phyloP scores from a whole-genome alignment of 306 rosid genomes.

The Dryas octopetala region DNA sequence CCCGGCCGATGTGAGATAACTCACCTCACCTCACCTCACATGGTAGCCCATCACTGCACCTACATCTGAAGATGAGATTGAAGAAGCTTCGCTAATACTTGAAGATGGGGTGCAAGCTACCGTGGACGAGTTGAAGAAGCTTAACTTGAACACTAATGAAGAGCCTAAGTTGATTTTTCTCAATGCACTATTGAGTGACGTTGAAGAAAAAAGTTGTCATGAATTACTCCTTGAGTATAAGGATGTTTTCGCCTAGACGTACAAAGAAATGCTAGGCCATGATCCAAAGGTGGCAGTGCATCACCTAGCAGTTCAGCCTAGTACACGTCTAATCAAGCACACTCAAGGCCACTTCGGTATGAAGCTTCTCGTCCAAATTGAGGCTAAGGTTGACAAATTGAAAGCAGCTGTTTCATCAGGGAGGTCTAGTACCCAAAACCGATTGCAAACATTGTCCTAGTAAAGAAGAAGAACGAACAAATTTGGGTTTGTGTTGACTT shows the following conservation, averaged over 20 bases:
- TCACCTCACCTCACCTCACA: no score
- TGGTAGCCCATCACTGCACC: no score
- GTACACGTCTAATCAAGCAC: not conserved
- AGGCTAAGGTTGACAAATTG: not conserved
- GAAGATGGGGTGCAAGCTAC: not conserved
- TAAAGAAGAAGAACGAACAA: not conserved
- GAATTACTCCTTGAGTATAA: not conserved
- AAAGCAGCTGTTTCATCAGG: not conserved
- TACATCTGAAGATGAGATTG: not conserved
- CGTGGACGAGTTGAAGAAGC: not conserved
- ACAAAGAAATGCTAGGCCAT: not conserved
- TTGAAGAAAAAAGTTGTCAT: not conserved
- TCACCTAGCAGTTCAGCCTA: rapidly evolving
- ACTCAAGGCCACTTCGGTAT: rapidly evolving
- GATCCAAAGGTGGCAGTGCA: rapidly evolving
- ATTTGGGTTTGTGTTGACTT: not conserved
- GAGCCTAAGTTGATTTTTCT: not conserved
- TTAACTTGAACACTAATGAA: not conserved
- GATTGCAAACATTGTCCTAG: not conserved
- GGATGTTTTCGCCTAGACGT: not conserved
- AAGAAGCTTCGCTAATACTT: not conserved
- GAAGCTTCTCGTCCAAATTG: not conserved
- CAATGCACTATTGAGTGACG: not conserved
- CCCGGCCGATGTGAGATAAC: no score
- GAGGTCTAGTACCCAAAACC: not conserved